phyloP scores from a whole-genome alignment of 495 filamentous ascomycete species.

The Xanthoparmelia taractica region DNA sequence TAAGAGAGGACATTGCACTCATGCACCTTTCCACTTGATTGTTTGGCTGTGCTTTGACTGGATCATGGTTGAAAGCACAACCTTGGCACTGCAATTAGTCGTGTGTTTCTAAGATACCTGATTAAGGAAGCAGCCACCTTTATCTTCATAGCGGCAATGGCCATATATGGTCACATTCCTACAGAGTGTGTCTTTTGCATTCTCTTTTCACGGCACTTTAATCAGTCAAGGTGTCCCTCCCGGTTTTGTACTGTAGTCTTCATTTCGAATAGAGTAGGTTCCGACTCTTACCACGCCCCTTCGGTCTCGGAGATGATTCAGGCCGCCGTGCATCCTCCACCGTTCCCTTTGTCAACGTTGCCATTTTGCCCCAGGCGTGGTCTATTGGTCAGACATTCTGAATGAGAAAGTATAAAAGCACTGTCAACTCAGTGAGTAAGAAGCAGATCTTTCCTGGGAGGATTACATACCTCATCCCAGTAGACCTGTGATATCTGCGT shows the following conservation, averaged over 20 bases:
- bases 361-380: conserved; percentile 13
- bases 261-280: not conserved
- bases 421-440: not conserved
- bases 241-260: not conserved
- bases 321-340: conserved; percentile 27
- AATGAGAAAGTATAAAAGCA: conserved; percentile 11
- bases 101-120: conserved; percentile 11
- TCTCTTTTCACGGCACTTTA: conserved; percentile 38
- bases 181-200: conserved; percentile 80
- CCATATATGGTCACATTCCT: conserved; percentile 93
- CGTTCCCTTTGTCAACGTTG: conserved; percentile 15
- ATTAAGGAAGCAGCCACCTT: conserved; percentile 41
- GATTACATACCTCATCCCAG: conserved; percentile 15
- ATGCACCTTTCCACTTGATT: conserved; percentile 53
- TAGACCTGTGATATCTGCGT: conserved; percentile 11
- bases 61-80: conserved; percentile 87
- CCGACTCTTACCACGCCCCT: conserved; percentile 50
- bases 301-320: conserved; percentile 52
- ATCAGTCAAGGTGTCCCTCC: conserved; percentile 13
- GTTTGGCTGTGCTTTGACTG: conserved; percentile 48
- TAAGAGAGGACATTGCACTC: conserved; percentile 8
- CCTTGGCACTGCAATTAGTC: conserved; percentile 38
- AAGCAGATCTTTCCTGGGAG: not conserved
- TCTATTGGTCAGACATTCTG: conserved; percentile 21
- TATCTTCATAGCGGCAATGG: conserved; percentile 83